Percentiles rank a stretch among this genome's conserved stretches.
phyloP scores from a whole-genome alignment of 164 flowering plant species.

The Berberis vulgaris region DNA sequence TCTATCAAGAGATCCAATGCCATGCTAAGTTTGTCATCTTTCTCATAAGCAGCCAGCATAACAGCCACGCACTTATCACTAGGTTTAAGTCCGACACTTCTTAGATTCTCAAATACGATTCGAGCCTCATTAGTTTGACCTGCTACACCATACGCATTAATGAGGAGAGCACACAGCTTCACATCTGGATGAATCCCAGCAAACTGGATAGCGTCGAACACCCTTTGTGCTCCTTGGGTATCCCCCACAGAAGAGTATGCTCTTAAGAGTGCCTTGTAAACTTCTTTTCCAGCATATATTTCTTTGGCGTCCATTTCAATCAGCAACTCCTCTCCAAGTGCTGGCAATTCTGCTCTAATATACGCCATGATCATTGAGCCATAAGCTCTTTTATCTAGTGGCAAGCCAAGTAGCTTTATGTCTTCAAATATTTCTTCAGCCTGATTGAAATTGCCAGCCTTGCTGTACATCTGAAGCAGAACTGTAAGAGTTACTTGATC shows the following conservation, averaged over 20 bases:
- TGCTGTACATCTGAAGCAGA: slow-evolving; percentile 77
- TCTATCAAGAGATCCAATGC: slow-evolving; percentile 57
- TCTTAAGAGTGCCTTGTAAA: slow-evolving; percentile 85
- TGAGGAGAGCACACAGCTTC: slow-evolving; percentile 62
- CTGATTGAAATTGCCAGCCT: slow-evolving; percentile 49
- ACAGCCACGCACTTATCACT: slow-evolving; percentile 69
- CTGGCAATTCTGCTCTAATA: slow-evolving; percentile 60
- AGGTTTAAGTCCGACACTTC: slow-evolving; percentile 54
- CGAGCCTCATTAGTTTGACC: slow-evolving; percentile 52
- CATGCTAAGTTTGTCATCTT: slow-evolving; percentile 45
- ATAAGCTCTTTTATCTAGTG: slow-evolving; percentile 64
- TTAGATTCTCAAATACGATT: slow-evolving; percentile 63
- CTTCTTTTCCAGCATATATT: slow-evolving; percentile 60
- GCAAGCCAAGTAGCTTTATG: slow-evolving; percentile 56
- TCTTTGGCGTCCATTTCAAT: slow-evolving; percentile 68
- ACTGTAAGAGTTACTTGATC: slow-evolving; percentile 78
- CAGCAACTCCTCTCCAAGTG: slow-evolving; percentile 48
- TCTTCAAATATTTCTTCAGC: slow-evolving; percentile 73
- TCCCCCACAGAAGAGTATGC: slow-evolving; percentile 69
- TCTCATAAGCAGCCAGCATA: slow-evolving; percentile 57
- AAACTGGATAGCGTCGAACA: slow-evolving; percentile 65
- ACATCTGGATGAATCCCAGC: slow-evolving; percentile 72
- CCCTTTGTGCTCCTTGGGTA: slow-evolving; percentile 66
- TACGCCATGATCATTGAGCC: slow-evolving; percentile 94
- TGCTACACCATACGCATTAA: slow-evolving; percentile 62